A percentile compares a stretch with the other conserved stretches of the same genome.
Evolutionary conservation across 257 asterid species (phyloP).

Genomic region (Scutellaria minor): DNA sequence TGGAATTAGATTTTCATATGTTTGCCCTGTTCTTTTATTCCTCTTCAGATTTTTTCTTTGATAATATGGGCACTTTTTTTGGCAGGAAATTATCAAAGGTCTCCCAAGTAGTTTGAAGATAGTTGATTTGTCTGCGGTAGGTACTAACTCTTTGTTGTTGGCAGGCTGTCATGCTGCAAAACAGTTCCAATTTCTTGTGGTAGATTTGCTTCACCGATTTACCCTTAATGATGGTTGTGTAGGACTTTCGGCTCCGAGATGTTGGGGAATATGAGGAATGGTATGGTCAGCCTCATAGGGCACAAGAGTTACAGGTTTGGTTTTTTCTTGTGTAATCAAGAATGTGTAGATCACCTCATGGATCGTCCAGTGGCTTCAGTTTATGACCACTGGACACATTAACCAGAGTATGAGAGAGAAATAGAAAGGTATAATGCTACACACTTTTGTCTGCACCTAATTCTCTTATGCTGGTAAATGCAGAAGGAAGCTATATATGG

Average conservation of each 20-base stretch:
- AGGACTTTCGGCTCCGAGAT: slow-evolving; percentile 91
- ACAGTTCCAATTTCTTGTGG: background rate
- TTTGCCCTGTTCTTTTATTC: background rate
- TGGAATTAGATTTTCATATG: background rate
- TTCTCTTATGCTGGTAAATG: slow-evolving; percentile 33
- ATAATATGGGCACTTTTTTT: background rate
- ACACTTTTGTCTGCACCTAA: background rate
- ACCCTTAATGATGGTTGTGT: slow-evolving; percentile 38
- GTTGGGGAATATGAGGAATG: slow-evolving; percentile 83
- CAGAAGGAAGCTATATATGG: slow-evolving; percentile 95
- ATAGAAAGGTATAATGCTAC: background rate
- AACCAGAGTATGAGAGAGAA: background rate
- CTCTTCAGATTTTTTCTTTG: background rate
- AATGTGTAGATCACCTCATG: background rate
- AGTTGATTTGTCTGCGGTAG: slow-evolving; percentile 97
- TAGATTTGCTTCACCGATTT: background rate
- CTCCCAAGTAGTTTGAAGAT: slow-evolving; percentile 78
- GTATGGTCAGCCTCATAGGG: slow-evolving; percentile 95
- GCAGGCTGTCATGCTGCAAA: slow-evolving; percentile 15
- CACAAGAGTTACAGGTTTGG: slow-evolving; percentile 78
- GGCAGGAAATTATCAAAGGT: slow-evolving; percentile 88
- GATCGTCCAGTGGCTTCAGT: background rate
- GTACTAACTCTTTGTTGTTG: slow-evolving; percentile 15
- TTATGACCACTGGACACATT: background rate
- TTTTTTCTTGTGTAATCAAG: slow-evolving; percentile 14